Base-by-base conservation (phyloP, 352 stramenopile genomes). In the Blastocystis sp. region DNA sequence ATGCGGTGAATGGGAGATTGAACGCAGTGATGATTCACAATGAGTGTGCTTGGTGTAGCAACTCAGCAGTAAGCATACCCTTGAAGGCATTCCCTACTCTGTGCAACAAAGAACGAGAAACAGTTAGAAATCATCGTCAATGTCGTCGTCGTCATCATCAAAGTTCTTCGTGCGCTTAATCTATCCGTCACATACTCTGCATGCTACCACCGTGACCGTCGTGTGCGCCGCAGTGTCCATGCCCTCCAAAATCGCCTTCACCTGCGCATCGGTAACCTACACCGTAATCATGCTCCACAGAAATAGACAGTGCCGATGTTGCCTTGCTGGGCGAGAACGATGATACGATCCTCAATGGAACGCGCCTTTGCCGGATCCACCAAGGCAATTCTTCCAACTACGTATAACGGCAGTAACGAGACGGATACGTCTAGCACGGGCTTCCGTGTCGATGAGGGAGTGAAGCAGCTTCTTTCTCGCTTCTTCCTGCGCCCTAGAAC, bases 391-490 rank as follows among this genome's bases (percentile, higher is more conserved):
- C 71, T 54, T 81, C 71, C 71, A 21, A 81, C 71, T 81, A 81
- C 9, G 4, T 42, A 62, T 65, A n/a, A 81, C 19, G 6, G 17
- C 3, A 21, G 10, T 11, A 10, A 3, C 10, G 7, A 45, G 21
- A 68, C 19, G 28, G n/a, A 0, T 81, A 81, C 71, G 43, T 81
- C 71, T 57, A 48, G 71, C 71, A 0, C 71, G 71, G 7, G 71
- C 71, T 21, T 81, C 71, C 64, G 42, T 81, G 66, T 81, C 71
- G 28, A 81, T 81, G 11, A 81, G 14, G 66, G 40, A 63, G 21
- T 81, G 71, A 48, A 81, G 59, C 60, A 81, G 38, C 24, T 81
- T 81, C 48, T 81, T 81, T 81, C 71, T 81, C 21, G 71, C 71
- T 38, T 81, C 71, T 65, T 81, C 71, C 40, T 81, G 71, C 21